These are phyloP conservation scores for Didymella pinodella DNA, from an alignment of 2,329 filamentous ascomycete genomes.

Conservation along the genomic window DNA sequence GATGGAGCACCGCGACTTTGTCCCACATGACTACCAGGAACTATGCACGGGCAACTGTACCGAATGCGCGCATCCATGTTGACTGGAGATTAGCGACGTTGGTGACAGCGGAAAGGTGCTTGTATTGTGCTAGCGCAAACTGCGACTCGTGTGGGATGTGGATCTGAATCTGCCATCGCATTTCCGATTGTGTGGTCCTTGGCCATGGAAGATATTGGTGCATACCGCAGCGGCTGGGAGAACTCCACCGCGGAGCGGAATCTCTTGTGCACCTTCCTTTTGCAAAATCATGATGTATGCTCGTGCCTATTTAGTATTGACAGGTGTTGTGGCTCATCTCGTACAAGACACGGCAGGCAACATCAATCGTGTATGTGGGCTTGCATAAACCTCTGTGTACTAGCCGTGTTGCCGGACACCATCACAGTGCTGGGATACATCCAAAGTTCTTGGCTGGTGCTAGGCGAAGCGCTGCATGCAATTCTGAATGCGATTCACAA, in stretches of 20 bases:
- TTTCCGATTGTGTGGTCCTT: background rate
- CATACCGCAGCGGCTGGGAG: background rate
- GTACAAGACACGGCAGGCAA: background rate
- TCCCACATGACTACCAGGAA: constrained; percentile 4
- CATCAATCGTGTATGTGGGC: background rate
- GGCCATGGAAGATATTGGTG: background rate
- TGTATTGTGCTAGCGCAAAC: constrained; percentile 6
- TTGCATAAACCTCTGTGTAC: constrained; percentile 1
- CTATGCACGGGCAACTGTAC: background rate
- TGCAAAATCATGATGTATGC: constrained; percentile 2
- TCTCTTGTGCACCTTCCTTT: background rate
- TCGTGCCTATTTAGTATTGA: background rate
- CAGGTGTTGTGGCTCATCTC: constrained; percentile 1
- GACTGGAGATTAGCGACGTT: constrained; percentile 7
- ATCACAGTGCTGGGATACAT: too few species aligned
- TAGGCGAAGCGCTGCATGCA: background rate
- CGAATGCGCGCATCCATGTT: background rate
- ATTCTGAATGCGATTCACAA: background rate
- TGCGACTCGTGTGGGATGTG: constrained; percentile 1
- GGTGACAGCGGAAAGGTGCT: constrained; percentile 3
- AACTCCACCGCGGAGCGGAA: background rate
- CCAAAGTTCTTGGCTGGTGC: background rate
- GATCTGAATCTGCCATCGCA: background rate
- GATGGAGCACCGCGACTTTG: background rate
- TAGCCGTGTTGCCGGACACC: background rate